These are phyloP conservation scores for Russula griseocarnosa DNA, from an alignment of 768 basidiomycete genomes.

Conservation along the genomic window DNA sequence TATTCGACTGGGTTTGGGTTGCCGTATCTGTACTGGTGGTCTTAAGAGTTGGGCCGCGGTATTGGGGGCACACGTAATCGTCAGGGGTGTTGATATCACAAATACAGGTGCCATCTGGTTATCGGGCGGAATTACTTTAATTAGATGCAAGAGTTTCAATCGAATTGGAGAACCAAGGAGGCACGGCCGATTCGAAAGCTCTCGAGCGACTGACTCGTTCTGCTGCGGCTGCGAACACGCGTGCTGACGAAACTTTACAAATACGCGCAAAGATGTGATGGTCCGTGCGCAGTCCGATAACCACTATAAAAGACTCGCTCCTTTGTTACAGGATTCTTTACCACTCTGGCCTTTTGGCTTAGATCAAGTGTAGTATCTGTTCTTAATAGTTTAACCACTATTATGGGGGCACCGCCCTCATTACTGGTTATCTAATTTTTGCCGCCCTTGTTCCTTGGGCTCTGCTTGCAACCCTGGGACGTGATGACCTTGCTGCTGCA, in stretches of 20 bases:
- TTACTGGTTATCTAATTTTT: conserved; percentile 36
- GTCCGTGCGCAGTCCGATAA: neutral
- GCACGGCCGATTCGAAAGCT: too few species aligned
- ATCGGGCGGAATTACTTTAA: too few species aligned
- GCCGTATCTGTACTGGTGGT: conserved; percentile 45
- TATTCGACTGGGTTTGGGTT: conserved; percentile 59
- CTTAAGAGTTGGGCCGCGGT: conserved; percentile 41
- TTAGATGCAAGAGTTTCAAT: too few species aligned
- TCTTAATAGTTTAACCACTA: conserved; percentile 71
- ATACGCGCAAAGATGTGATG: neutral
- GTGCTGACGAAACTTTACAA: neutral
- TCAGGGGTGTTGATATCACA: neutral
- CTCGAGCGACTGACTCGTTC: too few species aligned
- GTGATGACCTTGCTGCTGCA: conserved; percentile 29
- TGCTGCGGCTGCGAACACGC: neutral
- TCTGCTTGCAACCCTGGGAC: conserved; percentile 27
- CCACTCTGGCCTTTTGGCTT: conserved; percentile 96
- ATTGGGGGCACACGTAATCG: conserved; percentile 26
- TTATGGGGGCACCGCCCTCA: conserved; percentile 35
- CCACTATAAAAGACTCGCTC: conserved; percentile 10
- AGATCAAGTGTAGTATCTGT: conserved; percentile 98
- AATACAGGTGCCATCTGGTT: neutral
- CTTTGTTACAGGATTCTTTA: conserved; percentile 36
- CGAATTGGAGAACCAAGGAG: too few species aligned
- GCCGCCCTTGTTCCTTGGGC: conserved; percentile 30